Conservation (phyloP, 805 yeast species). For the Lipomyces chichibuensis region DNA sequence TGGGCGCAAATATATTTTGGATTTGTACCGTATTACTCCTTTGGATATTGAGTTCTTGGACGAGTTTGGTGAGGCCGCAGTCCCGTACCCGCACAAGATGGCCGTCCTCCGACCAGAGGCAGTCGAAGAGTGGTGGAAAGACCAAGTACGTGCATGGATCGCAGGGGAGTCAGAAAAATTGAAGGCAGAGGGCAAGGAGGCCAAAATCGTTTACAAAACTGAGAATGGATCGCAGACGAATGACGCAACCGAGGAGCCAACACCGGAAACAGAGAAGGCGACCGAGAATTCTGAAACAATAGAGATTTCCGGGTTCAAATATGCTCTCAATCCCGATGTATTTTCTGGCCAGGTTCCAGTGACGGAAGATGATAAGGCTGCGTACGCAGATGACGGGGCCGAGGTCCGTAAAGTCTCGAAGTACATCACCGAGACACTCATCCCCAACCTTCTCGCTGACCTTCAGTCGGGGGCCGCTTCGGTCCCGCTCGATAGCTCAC, state of each 20-base stretch:
- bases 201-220: constrained; percentile 21
- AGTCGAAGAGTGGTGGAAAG: constrained; percentile 85
- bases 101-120: constrained; percentile 83
- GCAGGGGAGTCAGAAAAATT: constrained; percentile 55
- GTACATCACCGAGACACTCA: constrained; percentile 59
- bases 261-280: constrained; percentile 27
- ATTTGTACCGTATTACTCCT: constrained; percentile 82
- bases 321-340: constrained; percentile 79
- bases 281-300: constrained; percentile 13
- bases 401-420: constrained; percentile 71
- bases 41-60: constrained; percentile 78
- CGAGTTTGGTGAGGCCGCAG: constrained; percentile 48
- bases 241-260: constrained; percentile 39
- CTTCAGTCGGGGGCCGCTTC: constrained; percentile 53
- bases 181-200: constrained; percentile 47
- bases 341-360: constrained; percentile 51
- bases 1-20: constrained; percentile 80
- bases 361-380: constrained; percentile 45
- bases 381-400: constrained; percentile 56
- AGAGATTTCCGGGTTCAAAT: constrained; percentile 42
- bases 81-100: constrained; percentile 78
- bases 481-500: constrained; percentile 81
- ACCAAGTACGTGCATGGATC: constrained; percentile 59
- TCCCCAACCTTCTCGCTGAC: constrained; percentile 65
- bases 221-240: constrained; percentile 13